These are phyloP conservation scores for Aspergillus sparsus DNA, from an alignment of 495 filamentous ascomycete genomes.

Conservation along the genomic window DNA sequence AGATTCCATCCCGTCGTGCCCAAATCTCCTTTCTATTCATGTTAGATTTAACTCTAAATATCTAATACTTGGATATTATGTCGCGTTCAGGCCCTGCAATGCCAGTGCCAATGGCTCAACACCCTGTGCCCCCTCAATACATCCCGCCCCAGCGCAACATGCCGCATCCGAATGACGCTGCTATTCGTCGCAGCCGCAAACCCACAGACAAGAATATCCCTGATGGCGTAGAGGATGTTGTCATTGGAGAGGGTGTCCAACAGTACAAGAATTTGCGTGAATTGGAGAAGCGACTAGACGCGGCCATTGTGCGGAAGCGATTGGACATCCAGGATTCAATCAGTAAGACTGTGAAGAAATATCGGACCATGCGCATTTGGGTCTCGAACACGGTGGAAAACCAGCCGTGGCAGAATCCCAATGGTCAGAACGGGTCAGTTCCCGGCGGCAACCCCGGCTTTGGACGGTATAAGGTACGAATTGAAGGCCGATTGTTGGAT, in stretches of 20 bases:
- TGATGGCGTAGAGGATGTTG: slow-evolving; percentile 77
- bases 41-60: slow-evolving; percentile 18
- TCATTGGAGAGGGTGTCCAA: slow-evolving; percentile 77
- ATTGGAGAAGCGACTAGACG: slow-evolving; percentile 85
- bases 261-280: slow-evolving; percentile 83
- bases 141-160: slow-evolving; percentile 46
- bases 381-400: slow-evolving; percentile 93
- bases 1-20: slow-evolving; percentile 10
- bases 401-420: slow-evolving; percentile 84
- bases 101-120: slow-evolving; percentile 43
- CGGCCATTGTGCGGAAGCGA: slow-evolving; percentile 91
- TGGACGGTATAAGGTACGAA: slow-evolving; percentile 80
- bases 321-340: slow-evolving; percentile 86
- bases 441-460: slow-evolving; percentile 45
- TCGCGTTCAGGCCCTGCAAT: slow-evolving; percentile 33
- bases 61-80: slow-evolving; percentile 5
- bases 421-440: slow-evolving; percentile 28
- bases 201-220: slow-evolving; percentile 95
- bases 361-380: slow-evolving; percentile 88
- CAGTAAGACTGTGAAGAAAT: slow-evolving; percentile 75
- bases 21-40: slow-evolving; percentile 6
- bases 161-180: slow-evolving; percentile 46
- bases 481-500: slow-evolving; percentile 87
- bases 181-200: slow-evolving; percentile 76
- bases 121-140: slow-evolving; percentile 44